Evolutionary conservation across 108 stramenopile genomes (phyloP).

Genomic region (Discostella stelligeroides): DNA sequence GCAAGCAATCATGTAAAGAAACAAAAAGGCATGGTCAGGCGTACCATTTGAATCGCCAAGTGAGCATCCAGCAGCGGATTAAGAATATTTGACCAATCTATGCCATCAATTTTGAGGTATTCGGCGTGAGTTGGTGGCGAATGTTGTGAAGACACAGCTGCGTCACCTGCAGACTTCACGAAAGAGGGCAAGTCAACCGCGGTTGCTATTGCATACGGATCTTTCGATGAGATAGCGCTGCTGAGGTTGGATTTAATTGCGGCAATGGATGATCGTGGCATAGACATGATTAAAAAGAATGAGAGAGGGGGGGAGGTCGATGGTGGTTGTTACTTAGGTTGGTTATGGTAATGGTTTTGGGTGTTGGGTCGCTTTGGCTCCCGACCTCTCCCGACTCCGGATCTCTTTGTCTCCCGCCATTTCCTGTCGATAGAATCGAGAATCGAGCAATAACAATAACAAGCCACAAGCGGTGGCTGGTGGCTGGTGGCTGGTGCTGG

Average conservation of each 20-base stretch:
- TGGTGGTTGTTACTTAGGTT: too few species aligned
- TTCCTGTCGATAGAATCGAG: too few species aligned
- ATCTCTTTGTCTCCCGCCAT: too few species aligned
- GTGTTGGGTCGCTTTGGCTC: too few species aligned
- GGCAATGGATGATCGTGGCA: slow-evolving; percentile 24
- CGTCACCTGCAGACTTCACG: neutral
- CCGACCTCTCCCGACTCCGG: too few species aligned
- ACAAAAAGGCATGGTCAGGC: too few species aligned
- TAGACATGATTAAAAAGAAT: slow-evolving; percentile 32
- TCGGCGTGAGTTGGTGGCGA: slow-evolving; percentile 22
- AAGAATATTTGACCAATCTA: slow-evolving; percentile 66
- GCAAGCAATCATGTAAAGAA: too few species aligned
- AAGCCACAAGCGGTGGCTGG: too few species aligned
- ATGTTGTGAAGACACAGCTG: neutral
- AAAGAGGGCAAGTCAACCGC: slow-evolving; percentile 50
- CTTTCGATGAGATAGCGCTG: slow-evolving; percentile 40
- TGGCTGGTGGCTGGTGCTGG: too few species aligned
- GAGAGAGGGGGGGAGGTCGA: neutral
- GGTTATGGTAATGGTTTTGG: too few species aligned
- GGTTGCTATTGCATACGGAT: slow-evolving; percentile 46
- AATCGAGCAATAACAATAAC: too few species aligned
- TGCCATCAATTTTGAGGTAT: slow-evolving; percentile 55
- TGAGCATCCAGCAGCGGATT: slow-evolving; percentile 62
- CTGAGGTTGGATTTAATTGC: slow-evolving; percentile 40
- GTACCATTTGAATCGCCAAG: slow-evolving; percentile 62